phyloP scores from a whole-genome alignment of 306 rosid genomes.

The Sphenostylis stenocarpa region DNA sequence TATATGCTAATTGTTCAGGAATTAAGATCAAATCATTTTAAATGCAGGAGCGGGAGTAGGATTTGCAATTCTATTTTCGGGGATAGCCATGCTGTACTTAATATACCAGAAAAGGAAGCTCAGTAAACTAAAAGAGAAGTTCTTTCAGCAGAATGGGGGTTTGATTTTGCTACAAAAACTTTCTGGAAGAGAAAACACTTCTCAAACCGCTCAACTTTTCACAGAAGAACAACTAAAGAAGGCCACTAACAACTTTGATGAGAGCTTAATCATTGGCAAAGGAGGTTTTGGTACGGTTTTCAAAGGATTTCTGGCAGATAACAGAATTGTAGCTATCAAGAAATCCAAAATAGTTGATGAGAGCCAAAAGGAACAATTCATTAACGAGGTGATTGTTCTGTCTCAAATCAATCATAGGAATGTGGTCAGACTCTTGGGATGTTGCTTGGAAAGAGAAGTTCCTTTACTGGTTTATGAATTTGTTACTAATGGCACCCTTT shows the following conservation, averaged over 20 bases:
- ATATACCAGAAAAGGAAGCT: conserved; percentile 31
- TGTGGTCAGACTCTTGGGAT: conserved; percentile 6
- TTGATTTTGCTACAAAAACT: conserved; percentile 21
- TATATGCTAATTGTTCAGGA: background rate
- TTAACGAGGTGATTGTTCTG: conserved; percentile 5
- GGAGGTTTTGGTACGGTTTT: conserved; percentile 25
- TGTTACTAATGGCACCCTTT: background rate
- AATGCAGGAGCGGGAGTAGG: conserved; percentile 4
- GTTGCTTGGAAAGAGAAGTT: background rate
- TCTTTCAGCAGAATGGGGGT: conserved; percentile 42
- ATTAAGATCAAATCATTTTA: no score
- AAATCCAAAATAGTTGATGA: background rate
- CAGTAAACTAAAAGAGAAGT: conserved; percentile 18
- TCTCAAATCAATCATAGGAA: conserved; percentile 25
- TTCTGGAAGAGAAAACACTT: background rate
- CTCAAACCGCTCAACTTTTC: background rate
- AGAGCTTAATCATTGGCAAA: background rate
- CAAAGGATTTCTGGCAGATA: background rate
- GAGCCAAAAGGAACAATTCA: background rate
- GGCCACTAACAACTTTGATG: conserved; percentile 24
- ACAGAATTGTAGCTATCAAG: background rate
- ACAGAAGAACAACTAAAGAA: background rate
- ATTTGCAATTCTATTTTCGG: background rate
- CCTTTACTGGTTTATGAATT: background rate
- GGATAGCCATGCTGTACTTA: background rate